These are phyloP conservation scores for Tephrocybe sp. DNA, from an alignment of 768 basidiomycete species.

Conservation along the genomic window DNA sequence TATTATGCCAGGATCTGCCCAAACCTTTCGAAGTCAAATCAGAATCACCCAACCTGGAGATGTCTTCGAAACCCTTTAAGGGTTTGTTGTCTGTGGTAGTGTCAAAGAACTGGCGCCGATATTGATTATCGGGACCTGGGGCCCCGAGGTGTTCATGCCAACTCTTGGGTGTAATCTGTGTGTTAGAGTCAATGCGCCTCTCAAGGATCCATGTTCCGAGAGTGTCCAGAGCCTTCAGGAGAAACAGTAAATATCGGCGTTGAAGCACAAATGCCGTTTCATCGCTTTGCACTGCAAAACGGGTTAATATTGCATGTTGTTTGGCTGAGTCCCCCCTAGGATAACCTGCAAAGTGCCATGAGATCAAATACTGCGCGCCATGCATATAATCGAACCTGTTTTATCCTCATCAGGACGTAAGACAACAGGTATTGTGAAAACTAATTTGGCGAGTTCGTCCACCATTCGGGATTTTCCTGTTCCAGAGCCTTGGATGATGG, in stretches of 20 bases:
- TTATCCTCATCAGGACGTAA: background rate
- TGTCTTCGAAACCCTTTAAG: background rate
- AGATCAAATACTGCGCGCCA: background rate
- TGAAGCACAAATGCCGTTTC: background rate
- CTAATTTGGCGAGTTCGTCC: background rate
- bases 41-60: no score
- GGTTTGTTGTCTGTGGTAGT: background rate
- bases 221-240: background rate
- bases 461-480: conserved; percentile 11
- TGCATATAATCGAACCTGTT: background rate
- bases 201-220: background rate
- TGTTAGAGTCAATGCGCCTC: no score
- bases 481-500: conserved; percentile 13
- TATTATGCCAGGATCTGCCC: no score
- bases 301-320: background rate
- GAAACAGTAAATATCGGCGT: background rate
- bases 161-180: background rate
- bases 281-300: background rate
- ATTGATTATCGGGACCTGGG: background rate
- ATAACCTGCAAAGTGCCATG: background rate
- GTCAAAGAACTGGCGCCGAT: background rate
- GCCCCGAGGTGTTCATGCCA: background rate
- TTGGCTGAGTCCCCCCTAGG: background rate
- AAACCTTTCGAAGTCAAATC: no score
- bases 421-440: conserved; percentile 4